Evolutionary conservation across 805 yeast species (phyloP), one percentile per base, ranked within the genome.

Genomic region (Monosporozyma aquatica): DNA sequence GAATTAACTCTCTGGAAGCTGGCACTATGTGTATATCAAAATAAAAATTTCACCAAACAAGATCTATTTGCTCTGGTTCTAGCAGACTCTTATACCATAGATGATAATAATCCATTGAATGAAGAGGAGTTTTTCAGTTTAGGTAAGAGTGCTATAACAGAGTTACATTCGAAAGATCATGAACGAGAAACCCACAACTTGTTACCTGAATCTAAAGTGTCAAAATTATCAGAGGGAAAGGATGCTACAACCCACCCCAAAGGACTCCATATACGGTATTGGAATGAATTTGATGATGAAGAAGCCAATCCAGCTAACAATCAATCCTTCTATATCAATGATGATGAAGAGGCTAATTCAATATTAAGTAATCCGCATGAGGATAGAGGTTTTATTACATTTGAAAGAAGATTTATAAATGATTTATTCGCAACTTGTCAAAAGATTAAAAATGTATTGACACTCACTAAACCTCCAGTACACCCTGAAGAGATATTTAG

Each of bases 281-380:
- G 65, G 65, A 60, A 60, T 44, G 65, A 60, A 45, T 59, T 60
- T 43, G 65, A 60, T 43, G 61, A 57, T 39, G 62, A 54, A 1
- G 59, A 58, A 24, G 58, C 17, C 17, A 32, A 32, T 32, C 39
- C 39, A 15, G 32, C 45, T 23, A 35, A 15, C 38, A 13, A 29
- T 10, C 40, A 40, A 18, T 27, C 36, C 10, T 48, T 48, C 28
- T 48, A 48, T 32, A 28, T 36, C 4, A 41, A 41, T 18, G 29
- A 48, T 41, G 47, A 37, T 13, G 46, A 41, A 22, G 35, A 20
- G n/a, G n/a, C n/a, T 15, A 50, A 34, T 26, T 14, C 38, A 3
- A 37, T 41, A 6, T 32, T 29, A 15, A 34, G 30, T n/a, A 38
- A 37, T 9, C n/a, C 27, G 1, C 17, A 23, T 11, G 61, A 52